Base-by-base conservation (phyloP, 345 rosid genomes). In the Camelina neglecta region DNA sequence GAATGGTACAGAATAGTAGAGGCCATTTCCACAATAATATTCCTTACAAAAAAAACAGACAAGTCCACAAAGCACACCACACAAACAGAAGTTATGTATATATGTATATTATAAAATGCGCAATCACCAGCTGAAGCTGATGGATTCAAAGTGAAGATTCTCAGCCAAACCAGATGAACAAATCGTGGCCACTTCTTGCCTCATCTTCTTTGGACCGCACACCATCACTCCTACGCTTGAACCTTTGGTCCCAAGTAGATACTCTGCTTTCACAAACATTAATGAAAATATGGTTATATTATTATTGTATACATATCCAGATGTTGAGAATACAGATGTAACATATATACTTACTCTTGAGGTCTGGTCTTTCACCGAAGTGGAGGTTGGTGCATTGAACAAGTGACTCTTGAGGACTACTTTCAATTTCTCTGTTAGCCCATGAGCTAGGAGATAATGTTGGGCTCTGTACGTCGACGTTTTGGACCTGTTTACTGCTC, bases 101-200 rank as follows among this genome's bases (percentile, higher is more conserved):
- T 29, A n/a, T 47, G 29, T 7, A 51, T 7, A 50, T 51, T 8
- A n/a, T 55, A 16, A 47, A 29, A 36, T 33, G 42, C 0, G 16
- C 8, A 26, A 73, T 90, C 87, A 88, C 97, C 98, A 92, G 80
- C 84, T 88, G 67, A 94, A 92, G 81, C 92, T 89, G 79, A 94
- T 86, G 31, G 92, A 89, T 79, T 95, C 89, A 41, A 86, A 92
- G 35, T 89, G 89, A 79, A 89, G 67, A 75, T 86, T 89, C 51
- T 82, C 78, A 29, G 85, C 85, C 72, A 81, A 70, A 24, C 89
- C 86, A 42, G 91, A 85, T 3, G 90, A 85, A 75, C 97, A 89
- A 12, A 90, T 81, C 51, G 39, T 63, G 0, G 95, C 98, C 26
- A 80, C 90, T 13, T 88, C 81, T 35, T 88, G 89, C 66, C 88